Conservation (phyloP, 805 yeast genomes). For the Torulaspora indica region DNA sequence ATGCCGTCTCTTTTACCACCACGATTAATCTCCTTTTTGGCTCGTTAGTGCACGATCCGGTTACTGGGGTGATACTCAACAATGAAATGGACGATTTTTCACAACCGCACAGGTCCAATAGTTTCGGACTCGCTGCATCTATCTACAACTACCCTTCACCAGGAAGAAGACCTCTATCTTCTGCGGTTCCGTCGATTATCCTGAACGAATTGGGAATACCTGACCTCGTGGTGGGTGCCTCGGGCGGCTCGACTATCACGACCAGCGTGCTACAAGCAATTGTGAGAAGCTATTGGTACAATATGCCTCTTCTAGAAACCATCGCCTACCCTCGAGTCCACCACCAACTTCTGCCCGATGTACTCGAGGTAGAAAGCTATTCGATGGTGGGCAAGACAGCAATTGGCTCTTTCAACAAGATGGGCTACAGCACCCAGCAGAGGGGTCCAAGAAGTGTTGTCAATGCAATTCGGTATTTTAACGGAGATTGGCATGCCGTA, state of each 20-base stretch:
- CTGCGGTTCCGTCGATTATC: constrained; percentile 73
- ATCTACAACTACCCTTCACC: constrained; percentile 73
- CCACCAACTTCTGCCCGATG: constrained; percentile 82
- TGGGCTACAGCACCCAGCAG: constrained; percentile 48
- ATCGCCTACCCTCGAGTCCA: constrained; percentile 80
- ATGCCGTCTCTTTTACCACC: constrained; percentile 84
- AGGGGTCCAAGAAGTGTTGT: constrained; percentile 49
- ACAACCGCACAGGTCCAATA: constrained; percentile 60
- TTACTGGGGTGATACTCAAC: constrained; percentile 78
- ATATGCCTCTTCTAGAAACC: constrained; percentile 57
- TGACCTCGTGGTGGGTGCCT: constrained; percentile 78
- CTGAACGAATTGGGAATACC: constrained; percentile 45
- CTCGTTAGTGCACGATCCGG: constrained; percentile 70
- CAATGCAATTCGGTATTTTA: constrained; percentile 47
- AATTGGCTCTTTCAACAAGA: constrained; percentile 34
- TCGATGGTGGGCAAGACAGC: constrained; percentile 44
- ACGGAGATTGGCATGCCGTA: constrained; percentile 60
- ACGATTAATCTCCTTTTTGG: constrained; percentile 86
- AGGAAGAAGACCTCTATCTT: constrained; percentile 75
- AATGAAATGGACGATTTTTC: constrained; percentile 96
- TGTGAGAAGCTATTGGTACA: constrained; percentile 56
- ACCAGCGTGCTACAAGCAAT: constrained; percentile 82
- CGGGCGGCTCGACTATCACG: constrained; percentile 87
- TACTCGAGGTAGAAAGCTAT: constrained; percentile 51
- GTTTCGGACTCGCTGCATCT: constrained; percentile 79